Conservation (phyloP, 2,329 filamentous ascomycete species). For the Mollisiaceae sp. region DNA sequence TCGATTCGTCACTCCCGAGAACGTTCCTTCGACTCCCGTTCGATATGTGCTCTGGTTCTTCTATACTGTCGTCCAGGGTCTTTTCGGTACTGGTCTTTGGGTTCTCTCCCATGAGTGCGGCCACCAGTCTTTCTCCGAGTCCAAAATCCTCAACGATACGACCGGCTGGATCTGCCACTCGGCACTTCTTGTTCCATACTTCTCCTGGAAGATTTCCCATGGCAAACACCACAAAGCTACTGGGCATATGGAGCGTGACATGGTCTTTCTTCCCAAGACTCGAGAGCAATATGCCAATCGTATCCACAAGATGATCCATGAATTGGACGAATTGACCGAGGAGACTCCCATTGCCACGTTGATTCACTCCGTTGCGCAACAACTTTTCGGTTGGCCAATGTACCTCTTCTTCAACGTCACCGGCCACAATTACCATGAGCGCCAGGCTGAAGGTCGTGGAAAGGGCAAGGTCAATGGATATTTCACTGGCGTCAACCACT, state of each 20-base stretch:
- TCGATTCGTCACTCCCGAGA: slow-evolving; percentile 86
- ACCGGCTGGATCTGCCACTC: slow-evolving; percentile 94
- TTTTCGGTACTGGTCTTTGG: slow-evolving; percentile 94
- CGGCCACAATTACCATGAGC: slow-evolving; percentile 92
- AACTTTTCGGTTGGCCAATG: slow-evolving; percentile 90
- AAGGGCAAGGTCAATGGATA: slow-evolving; percentile 88
- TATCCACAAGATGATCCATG: slow-evolving; percentile 75
- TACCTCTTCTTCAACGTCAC: slow-evolving; percentile 93
- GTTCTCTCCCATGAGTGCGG: slow-evolving; percentile 98
- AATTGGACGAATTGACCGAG: slow-evolving; percentile 88
- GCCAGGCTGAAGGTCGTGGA: slow-evolving; percentile 90
- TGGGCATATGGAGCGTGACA: slow-evolving; percentile 95
- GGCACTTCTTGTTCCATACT: slow-evolving; percentile 89
- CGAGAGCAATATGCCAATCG: slow-evolving; percentile 79
- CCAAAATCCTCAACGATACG: slow-evolving; percentile 86
- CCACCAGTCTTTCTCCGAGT: slow-evolving; percentile 95
- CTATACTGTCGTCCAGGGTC: slow-evolving; percentile 80
- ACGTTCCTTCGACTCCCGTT: slow-evolving; percentile 70
- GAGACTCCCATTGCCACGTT: slow-evolving; percentile 90
- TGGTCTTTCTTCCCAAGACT: slow-evolving; percentile 98
- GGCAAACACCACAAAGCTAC: slow-evolving; percentile 99
- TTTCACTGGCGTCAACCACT: slow-evolving; percentile 89
- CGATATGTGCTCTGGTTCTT: slow-evolving; percentile 68
- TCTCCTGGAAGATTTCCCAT: slow-evolving; percentile 99
- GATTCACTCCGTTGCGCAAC: slow-evolving; percentile 76